Evolutionary conservation across 2,329 filamentous ascomycete species (phyloP).

Genomic region (Cercospora sp.): DNA sequence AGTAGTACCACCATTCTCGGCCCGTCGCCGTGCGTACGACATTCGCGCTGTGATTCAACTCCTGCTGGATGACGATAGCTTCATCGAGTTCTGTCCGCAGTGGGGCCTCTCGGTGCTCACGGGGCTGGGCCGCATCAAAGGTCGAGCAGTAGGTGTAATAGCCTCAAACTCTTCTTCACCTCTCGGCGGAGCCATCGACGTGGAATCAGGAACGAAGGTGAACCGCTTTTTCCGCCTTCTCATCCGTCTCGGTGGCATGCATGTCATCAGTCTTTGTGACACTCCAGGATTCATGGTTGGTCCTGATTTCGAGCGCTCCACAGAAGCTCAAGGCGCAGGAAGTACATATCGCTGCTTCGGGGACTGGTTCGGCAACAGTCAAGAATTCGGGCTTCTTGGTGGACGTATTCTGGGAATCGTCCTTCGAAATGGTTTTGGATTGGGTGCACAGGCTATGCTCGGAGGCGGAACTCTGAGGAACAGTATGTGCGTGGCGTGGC

Average conservation of each 20-base stretch:
- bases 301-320: background rate
- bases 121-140: background rate
- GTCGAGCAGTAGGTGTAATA: background rate
- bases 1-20: background rate
- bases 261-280: background rate
- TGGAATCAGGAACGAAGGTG: background rate
- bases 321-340: background rate
- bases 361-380: background rate
- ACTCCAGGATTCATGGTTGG: constrained; percentile 1
- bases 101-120: background rate
- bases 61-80: background rate
- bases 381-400: background rate
- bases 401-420: background rate
- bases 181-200: background rate
- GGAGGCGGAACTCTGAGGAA: background rate
- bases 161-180: background rate
- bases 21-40: background rate
- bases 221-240: background rate
- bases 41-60: background rate
- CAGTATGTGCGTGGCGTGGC: background rate
- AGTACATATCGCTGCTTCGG: background rate
- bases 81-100: background rate
- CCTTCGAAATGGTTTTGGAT: background rate
- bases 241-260: background rate
- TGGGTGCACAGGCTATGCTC: background rate